Base-by-base conservation (phyloP, 805 yeast species). In the Candida taoyuanica region DNA sequence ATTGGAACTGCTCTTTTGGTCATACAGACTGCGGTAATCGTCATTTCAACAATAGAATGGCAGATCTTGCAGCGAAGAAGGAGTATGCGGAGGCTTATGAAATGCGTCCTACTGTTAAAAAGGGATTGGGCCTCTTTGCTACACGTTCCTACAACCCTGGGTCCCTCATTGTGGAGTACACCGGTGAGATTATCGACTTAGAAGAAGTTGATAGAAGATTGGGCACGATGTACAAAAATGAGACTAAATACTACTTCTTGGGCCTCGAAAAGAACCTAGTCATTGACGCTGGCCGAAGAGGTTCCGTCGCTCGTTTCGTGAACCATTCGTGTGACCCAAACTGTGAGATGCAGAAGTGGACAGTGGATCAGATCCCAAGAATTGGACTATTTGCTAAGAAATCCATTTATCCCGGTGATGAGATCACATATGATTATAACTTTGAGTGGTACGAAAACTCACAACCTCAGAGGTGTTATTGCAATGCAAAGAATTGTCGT, bases 311-410 rank as follows among this genome's bases (percentile, higher is more conserved):
- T 1, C 53, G 76, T 27, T 72, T 69, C 52, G 73, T 68, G 20
- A 72, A 71, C 50, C 78, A 72, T 45, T 68, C 74, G 13, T 69
- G 74, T 48, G 50, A 53, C 35, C 76, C 77, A 33, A 72, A 72
- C 39, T 59, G 68, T 17, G 66, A 62, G 32, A 70, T 72, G 60
- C 71, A 72, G 51, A 68, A 69, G 43, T 72, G 76, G 75, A 58
- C 56, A 14, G 72, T 69, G 25, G 56, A 66, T 34, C 68, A 61
- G n/a, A 60, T 55, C 40, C 73, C 76, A 5, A 53, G 70, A 29
- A 63, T 71, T 39, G 76, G 74, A 0, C 49, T 72, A 13, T 71
- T 70, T 48, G 73, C 74, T 12, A 53, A 56, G n/a, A 47, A 53
- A 13, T 54, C 54, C 2, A 65, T 72, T 5, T 31, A 42, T 2